Base-by-base conservation (phyloP, 257 asterid species). In the Jacaranda mimosifolia region DNA sequence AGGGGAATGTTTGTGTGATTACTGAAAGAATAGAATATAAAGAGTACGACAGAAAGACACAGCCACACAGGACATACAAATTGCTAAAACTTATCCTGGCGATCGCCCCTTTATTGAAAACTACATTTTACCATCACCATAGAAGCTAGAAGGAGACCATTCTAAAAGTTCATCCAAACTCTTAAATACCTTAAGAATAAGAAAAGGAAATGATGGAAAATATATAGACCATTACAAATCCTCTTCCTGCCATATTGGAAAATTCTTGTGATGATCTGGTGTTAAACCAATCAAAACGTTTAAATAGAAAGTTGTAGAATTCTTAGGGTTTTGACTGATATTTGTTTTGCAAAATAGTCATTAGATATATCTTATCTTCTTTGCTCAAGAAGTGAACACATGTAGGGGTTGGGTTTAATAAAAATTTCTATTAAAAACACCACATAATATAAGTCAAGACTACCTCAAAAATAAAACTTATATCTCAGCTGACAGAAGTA, bases 401-500 rank as follows among this genome's bases (percentile, higher is more conserved):
- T 48, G 42, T 49, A 7, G 38, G 12, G 6, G 17, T 39, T 40
- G 55, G 43, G 15, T 21, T 51, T 19, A 14, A 63, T 12, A 71
- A 58, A 10, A 12, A 12, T 39, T 40, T 35, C 32, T 12, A 17
- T 10, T 57, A 4, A 15, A 21, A 40, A 59, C 11, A 35, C 19
- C 51, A 32, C 11, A 40, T 10, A 39, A 58, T n/a, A 48, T 9
- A 17, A 40, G 7, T 9, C 38, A 51, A 53, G 64, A 60, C n/a
- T 52, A 46, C 65, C 68, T 5, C 3, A 43, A 75, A 55, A 67
- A 18, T 17, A 55, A 60, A 35, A 78, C 11, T 15, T 9, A 38
- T 67, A 17, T 52, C 60, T 51, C 48, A 21, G 39, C 35, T 36
- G 65, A 51, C 42, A 56, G 59, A 65, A 70, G 63, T 21, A 63